Evolutionary conservation across 1,139 yeast species (phyloP).

Genomic region (Meyerozyma carpophila): DNA sequence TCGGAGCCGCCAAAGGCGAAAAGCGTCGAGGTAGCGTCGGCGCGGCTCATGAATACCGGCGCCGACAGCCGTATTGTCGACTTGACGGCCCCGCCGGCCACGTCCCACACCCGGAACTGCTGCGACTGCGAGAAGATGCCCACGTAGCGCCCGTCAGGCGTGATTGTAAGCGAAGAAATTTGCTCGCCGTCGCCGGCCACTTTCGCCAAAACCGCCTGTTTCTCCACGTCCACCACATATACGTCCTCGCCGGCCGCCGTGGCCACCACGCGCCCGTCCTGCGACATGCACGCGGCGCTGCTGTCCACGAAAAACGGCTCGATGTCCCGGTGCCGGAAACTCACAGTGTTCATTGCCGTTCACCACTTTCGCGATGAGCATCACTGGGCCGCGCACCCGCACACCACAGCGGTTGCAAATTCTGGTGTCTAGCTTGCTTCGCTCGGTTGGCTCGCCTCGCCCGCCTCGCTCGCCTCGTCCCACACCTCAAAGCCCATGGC

Average conservation of each 20-base stretch:
- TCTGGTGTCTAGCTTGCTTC: too few species aligned
- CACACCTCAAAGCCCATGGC: constrained; percentile 35
- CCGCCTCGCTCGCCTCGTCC: background rate
- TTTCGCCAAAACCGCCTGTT: constrained; percentile 53
- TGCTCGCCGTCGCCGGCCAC: constrained; percentile 85
- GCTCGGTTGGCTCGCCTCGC: background rate
- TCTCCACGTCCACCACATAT: constrained; percentile 56
- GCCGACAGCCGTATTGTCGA: constrained; percentile 60
- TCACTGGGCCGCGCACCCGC: background rate
- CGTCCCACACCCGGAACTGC: constrained; percentile 62
- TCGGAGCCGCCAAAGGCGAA: constrained; percentile 96
- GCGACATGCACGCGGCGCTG: constrained; percentile 63
- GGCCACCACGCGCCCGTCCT: constrained; percentile 67
- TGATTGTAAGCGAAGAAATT: constrained; percentile 65
- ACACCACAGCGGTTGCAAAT: background rate
- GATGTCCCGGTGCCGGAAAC: constrained; percentile 19
- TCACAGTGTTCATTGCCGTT: background rate
- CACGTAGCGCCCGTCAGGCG: constrained; percentile 69
- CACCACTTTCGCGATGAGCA: background rate
- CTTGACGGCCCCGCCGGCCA: constrained; percentile 40
- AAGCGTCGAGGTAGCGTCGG: constrained; percentile 77
- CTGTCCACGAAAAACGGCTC: constrained; percentile 86
- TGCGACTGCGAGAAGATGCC: constrained; percentile 82
- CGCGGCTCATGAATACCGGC: constrained; percentile 74
- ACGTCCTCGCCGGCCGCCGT: constrained; percentile 76